Base-by-base conservation (phyloP, 306 rosid genomes). In the Sicyos baderoa region DNA sequence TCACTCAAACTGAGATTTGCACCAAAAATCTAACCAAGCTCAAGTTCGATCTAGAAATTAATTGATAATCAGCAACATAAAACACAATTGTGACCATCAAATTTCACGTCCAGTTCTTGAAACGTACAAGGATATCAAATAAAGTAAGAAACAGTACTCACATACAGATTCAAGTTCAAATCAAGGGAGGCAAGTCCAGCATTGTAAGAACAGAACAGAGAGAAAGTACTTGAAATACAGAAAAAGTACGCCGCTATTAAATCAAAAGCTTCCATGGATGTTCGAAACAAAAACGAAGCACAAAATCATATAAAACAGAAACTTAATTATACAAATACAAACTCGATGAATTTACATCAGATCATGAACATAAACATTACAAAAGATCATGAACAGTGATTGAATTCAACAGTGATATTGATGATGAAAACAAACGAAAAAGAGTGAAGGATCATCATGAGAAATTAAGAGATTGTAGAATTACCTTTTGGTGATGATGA, bases 51-150 rank as follows among this genome's bases (percentile, higher is more conserved):
- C 17, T 16, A 32, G 32, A 1, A 40, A 32, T 23, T 23, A 56
- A 56, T 23, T 23, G 25, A 56, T 5, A 10, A 23, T 1, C 1
- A 25, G 7, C 29, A 54, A 54, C 61, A 21, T 55, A 55, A 55
- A 55, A 29, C 2, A 29, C 14, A 55, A 22, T 7, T 1, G 35
- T 5, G 35, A 40, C 7, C 50, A 62, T 18, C 70, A 40, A 4
- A 29, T 62, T 29, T 19, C 29, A 40, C 40, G 9, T 56, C 18
- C 15, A 62, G 68, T 62, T 62, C 68, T 62, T 62, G 68, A 17
- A 62, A 37, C 68, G 16, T 19, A n/a, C 6, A 16, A n/a, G 17
- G 21, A 32, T 19, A 59, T 8, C 40, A 37, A 2, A 40, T 17
- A 7, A 40, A 37, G 15, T 10, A 40, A 17, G 15, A 17, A 18